phyloP scores from a whole-genome alignment of 148 eudicot species.

The Bassia scoparia region DNA sequence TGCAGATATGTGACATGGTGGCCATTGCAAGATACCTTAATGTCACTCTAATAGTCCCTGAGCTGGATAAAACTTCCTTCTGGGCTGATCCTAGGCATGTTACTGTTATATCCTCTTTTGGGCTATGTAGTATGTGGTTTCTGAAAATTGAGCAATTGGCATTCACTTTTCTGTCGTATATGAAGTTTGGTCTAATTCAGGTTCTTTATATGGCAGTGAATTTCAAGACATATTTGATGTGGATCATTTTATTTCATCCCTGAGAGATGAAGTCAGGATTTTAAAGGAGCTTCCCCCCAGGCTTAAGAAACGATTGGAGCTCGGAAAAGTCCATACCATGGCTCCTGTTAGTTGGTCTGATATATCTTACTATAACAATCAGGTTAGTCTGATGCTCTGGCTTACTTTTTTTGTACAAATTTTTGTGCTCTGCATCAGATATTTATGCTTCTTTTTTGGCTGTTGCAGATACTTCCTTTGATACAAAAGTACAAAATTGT shows the following conservation, averaged over 20 bases:
- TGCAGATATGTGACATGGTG: constrained; percentile 99
- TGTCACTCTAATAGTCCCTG: constrained; percentile 91
- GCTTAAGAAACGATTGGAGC: constrained; percentile 69
- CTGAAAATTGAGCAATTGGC: constrained; percentile 7
- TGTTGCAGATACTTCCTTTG: constrained; percentile 74
- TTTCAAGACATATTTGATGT: constrained; percentile 94
- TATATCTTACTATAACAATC: constrained; percentile 72
- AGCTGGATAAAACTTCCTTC: constrained; percentile 89
- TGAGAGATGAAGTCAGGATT: constrained; percentile 87
- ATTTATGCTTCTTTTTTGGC: constrained; percentile 12
- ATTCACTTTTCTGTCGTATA: constrained; percentile 5
- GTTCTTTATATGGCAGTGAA: constrained; percentile 50
- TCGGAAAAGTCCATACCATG: constrained; percentile 64
- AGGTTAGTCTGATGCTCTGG: constrained; percentile 37
- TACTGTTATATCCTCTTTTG: constrained; percentile 29
- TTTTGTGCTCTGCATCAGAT: not conserved
- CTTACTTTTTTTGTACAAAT: not conserved
- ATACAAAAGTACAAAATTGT: constrained; percentile 72
- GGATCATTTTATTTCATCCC: constrained; percentile 76
- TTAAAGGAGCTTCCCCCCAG: constrained; percentile 82
- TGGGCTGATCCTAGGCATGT: constrained; percentile 99
- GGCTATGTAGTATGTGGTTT: constrained; percentile 24
- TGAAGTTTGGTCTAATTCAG: constrained; percentile 13
- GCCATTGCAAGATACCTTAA: constrained; percentile 96
- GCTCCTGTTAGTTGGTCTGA: constrained; percentile 95